Percentiles rank a stretch among this genome's conserved stretches.
phyloP scores from a whole-genome alignment of 805 yeast genomes.

The Candida parachauliodes region DNA sequence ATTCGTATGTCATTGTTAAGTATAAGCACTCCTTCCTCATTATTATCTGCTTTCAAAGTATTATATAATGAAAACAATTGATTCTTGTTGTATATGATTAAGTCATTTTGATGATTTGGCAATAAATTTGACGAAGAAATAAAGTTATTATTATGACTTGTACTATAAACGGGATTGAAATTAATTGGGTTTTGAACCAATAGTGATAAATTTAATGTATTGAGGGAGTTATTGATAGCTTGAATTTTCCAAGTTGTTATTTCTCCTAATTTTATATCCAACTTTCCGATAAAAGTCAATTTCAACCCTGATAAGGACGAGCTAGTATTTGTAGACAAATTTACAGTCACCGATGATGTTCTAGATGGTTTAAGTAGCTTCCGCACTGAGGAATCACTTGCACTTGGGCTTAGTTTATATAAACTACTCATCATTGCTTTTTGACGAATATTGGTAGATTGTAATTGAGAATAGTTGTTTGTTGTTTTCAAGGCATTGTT shows the following conservation, averaged over 20 bases:
- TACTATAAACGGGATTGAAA: slow-evolving; percentile 21
- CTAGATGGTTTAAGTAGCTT: slow-evolving; percentile 6
- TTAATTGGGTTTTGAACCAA: slow-evolving; percentile 26
- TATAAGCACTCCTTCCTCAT: slow-evolving; percentile 51
- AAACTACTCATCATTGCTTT: slow-evolving; percentile 21
- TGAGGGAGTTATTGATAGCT: slow-evolving; percentile 57
- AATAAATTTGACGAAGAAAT: slow-evolving; percentile 17
- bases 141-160: slow-evolving; percentile 9
- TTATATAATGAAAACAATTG: slow-evolving; percentile 33
- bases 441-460: slow-evolving; percentile 16
- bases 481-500: slow-evolving; percentile 33
- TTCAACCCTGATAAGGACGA: slow-evolving; percentile 31
- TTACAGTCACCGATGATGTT: slow-evolving; percentile 26
- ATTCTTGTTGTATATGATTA: slow-evolving; percentile 17
- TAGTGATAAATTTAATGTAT: slow-evolving; percentile 50
- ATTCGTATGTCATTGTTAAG: slow-evolving; percentile 63
- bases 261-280: slow-evolving; percentile 57
- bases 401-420: slow-evolving; percentile 15
- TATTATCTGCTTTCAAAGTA: slow-evolving; percentile 35
- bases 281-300: slow-evolving; percentile 60
- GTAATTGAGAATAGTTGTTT: slow-evolving; percentile 19
- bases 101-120: slow-evolving; percentile 9
- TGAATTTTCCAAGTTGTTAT: slow-evolving; percentile 61
- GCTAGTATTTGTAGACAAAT: slow-evolving; percentile 24
- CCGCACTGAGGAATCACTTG: slow-evolving; percentile 5